phyloP scores from a whole-genome alignment of 1,139 yeast species.

The Pneumocystis murina region DNA sequence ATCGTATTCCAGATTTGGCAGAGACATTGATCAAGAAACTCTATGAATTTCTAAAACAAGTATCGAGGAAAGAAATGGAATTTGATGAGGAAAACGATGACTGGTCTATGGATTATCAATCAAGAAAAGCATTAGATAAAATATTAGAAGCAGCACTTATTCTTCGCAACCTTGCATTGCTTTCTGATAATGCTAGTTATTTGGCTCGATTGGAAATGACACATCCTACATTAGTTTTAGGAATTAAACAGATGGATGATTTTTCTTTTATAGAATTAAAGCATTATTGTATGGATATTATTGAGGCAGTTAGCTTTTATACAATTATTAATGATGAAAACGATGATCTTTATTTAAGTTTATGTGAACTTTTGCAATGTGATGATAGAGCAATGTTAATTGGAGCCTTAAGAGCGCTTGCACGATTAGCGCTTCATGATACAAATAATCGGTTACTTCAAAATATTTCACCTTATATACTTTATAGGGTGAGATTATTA shows the following conservation, averaged over 20 bases:
- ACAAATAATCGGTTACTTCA: constrained; percentile 20
- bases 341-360: constrained; percentile 25
- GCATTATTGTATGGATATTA: constrained; percentile 58
- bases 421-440: constrained; percentile 28
- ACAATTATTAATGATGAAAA: constrained; percentile 52
- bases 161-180: constrained; percentile 69
- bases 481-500: constrained; percentile 27
- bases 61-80: background rate
- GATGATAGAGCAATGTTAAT: constrained; percentile 27
- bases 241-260: constrained; percentile 30
- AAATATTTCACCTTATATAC: constrained; percentile 16
- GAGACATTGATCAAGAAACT: constrained; percentile 36
- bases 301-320: constrained; percentile 74
- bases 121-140: constrained; percentile 26
- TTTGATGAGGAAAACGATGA: background rate
- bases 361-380: constrained; percentile 15
- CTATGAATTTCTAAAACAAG: constrained; percentile 7
- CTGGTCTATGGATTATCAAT: constrained; percentile 13
- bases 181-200: constrained; percentile 66
- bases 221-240: constrained; percentile 30
- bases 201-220: constrained; percentile 38
- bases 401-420: constrained; percentile 26
- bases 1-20: constrained; percentile 36
- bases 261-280: constrained; percentile 44
- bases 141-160: constrained; percentile 54